These are phyloP conservation scores for Trichophaea hybrida DNA, from an alignment of 2,329 filamentous ascomycete genomes.

Conservation along the genomic window DNA sequence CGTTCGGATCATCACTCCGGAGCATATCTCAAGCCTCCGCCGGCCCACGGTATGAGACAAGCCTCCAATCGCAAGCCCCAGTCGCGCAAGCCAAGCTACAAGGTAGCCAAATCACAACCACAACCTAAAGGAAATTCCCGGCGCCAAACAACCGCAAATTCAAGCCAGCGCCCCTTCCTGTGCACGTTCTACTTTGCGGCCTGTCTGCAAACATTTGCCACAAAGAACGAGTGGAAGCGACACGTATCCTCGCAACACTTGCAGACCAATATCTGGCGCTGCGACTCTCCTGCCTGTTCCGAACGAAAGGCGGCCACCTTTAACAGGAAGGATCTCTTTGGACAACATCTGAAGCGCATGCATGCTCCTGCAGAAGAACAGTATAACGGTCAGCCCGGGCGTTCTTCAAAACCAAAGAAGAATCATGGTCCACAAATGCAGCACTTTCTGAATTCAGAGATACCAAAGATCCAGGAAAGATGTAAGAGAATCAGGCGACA, in stretches of 20 bases:
- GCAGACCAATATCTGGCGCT: constrained; percentile 11
- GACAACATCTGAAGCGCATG: constrained; percentile 77
- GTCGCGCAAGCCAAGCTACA: too few relatives aligned
- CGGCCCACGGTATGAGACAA: too few relatives aligned
- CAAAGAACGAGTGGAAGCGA: constrained; percentile 92
- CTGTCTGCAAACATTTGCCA: constrained; percentile 56
- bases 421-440: too few relatives aligned
- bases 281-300: constrained; percentile 12
- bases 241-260: constrained; percentile 73
- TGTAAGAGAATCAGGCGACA: constrained; percentile 48
- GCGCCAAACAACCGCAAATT: too few relatives aligned
- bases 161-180: constrained; percentile 42
- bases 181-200: constrained; percentile 70
- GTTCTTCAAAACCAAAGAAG: too few relatives aligned
- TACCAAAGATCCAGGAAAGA: constrained; percentile 37
- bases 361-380: constrained; percentile 44
- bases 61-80: too few relatives aligned
- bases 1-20: too few relatives aligned
- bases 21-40: too few relatives aligned
- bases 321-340: constrained; percentile 39
- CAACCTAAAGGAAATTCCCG: too few relatives aligned
- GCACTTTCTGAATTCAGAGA: too few relatives aligned
- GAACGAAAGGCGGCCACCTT: constrained; percentile 11
- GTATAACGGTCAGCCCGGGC: too few relatives aligned
- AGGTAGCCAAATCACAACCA: too few relatives aligned